These are phyloP conservation scores for Alternaria incomplexa DNA, from an alignment of 2,329 filamentous ascomycete genomes.

Conservation along the genomic window DNA sequence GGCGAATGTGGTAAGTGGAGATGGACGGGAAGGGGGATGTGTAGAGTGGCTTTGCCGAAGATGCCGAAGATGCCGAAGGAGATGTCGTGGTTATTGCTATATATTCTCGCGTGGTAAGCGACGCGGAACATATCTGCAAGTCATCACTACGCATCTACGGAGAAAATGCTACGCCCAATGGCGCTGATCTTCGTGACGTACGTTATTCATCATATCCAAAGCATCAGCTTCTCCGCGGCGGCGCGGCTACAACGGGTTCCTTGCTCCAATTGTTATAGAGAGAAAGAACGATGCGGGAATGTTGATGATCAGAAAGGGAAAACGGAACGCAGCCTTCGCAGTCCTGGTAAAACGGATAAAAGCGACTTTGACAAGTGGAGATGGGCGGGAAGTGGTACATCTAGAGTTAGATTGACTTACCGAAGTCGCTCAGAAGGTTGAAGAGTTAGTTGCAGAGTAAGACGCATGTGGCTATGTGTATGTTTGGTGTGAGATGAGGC, in stretches of 20 bases:
- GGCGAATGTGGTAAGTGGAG: neutral
- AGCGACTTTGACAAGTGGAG: neutral
- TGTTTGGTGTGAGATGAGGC: neutral
- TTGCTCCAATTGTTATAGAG: neutral
- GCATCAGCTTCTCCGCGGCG: neutral
- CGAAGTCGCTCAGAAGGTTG: neutral
- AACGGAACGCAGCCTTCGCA: neutral
- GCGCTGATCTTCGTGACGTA: neutral
- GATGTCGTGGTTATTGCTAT: neutral
- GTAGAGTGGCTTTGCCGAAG: neutral
- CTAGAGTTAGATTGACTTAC: neutral
- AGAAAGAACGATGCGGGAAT: neutral
- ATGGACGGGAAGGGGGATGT: neutral
- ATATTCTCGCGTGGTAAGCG: neutral
- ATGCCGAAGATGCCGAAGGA: neutral
- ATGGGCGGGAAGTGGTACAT: neutral
- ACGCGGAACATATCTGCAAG: neutral
- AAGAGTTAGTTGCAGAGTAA: neutral
- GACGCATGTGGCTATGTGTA: neutral
- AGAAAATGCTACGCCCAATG: neutral
- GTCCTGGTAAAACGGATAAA: neutral
- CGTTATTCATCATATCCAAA: neutral
- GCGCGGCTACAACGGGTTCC: neutral
- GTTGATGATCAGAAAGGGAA: neutral
- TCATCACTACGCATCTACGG: neutral